These are phyloP conservation scores for Leccinum subgranulosum DNA, from an alignment of 768 basidiomycete species.

Conservation along the genomic window DNA sequence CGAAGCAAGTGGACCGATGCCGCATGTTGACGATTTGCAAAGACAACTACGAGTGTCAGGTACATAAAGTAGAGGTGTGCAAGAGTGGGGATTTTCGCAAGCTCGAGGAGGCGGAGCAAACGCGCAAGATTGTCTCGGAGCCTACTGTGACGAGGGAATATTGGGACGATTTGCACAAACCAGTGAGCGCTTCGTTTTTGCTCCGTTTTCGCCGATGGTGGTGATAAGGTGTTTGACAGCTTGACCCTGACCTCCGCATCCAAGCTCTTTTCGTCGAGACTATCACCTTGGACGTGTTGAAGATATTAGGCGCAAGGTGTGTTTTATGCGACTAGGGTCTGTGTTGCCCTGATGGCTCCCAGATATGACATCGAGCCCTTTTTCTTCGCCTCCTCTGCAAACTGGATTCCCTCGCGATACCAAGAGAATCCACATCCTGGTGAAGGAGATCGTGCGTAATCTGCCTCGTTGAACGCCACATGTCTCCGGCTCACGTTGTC, in stretches of 20 bases:
- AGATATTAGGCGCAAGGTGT: conserved; percentile 38
- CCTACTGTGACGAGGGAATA: conserved; percentile 7
- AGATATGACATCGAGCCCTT: conserved; percentile 44
- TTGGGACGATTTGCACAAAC: conserved; percentile 28
- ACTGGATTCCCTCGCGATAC: conserved; percentile 42
- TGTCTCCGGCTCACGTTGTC: neutral
- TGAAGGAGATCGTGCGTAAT: conserved; percentile 37
- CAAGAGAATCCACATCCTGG: conserved; percentile 31
- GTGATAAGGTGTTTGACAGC: conserved; percentile 13
- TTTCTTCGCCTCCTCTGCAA: conserved; percentile 42
- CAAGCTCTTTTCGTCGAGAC: conserved; percentile 38
- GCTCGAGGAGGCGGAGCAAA: neutral
- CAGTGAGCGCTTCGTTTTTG: conserved; percentile 18
- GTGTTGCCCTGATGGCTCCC: neutral
- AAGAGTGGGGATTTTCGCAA: conserved; percentile 16
- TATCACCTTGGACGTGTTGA: conserved; percentile 30
- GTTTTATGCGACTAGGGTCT: neutral
- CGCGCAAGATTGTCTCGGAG: conserved; percentile 19
- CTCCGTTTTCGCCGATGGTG: neutral
- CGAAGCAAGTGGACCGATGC: conserved; percentile 36
- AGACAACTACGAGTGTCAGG: conserved; percentile 8
- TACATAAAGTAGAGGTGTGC: conserved; percentile 24
- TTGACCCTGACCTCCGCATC: conserved; percentile 23
- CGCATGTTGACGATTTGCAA: conserved; percentile 29
- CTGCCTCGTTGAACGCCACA: neutral